A percentile compares a stretch with the other conserved stretches of the same genome.
Evolutionary conservation across 495 filamentous ascomycete genomes (phyloP).

Genomic region (Lepidopterella palustris): DNA sequence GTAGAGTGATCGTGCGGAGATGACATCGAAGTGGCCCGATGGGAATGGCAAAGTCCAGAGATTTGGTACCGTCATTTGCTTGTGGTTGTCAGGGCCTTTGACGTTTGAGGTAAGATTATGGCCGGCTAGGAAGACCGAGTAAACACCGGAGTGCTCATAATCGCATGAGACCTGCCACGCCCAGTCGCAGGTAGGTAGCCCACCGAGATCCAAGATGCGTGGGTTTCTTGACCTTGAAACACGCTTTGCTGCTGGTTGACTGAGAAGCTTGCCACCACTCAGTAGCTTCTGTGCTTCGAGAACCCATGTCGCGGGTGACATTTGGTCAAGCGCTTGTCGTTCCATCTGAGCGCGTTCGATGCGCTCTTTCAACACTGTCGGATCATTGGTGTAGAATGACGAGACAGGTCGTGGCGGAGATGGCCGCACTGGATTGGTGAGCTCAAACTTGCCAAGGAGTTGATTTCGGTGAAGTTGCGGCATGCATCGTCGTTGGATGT

Average conservation of each 20-base stretch:
- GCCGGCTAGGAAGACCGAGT: constrained; percentile 63
- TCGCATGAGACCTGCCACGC: constrained; percentile 85
- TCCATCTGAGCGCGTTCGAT: constrained; percentile 60
- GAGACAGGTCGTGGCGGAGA: constrained; percentile 42
- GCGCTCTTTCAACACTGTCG: constrained; percentile 52
- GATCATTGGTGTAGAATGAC: constrained; percentile 30
- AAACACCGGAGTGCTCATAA: constrained; percentile 76
- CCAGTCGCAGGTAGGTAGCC: constrained; percentile 83
- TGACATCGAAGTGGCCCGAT: constrained; percentile 81
- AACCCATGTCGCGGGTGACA: constrained; percentile 69
- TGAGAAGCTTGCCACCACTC: constrained; percentile 73
- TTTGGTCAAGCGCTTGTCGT: constrained; percentile 68
- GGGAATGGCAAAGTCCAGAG: constrained; percentile 81
- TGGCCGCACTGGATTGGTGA: constrained; percentile 44
- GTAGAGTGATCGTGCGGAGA: constrained; percentile 85
- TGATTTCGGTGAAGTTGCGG: constrained; percentile 45
- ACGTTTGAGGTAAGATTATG: constrained; percentile 53
- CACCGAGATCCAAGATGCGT: constrained; percentile 82
- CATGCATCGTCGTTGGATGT: constrained; percentile 61
- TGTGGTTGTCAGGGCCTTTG: constrained; percentile 77
- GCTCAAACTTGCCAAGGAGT: constrained; percentile 71
- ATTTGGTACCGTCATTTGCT: constrained; percentile 63
- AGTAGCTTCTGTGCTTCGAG: constrained; percentile 70
- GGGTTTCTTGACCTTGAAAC: constrained; percentile 46
- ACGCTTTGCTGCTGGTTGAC: constrained; percentile 60